Evolutionary conservation across 208 protist species (phyloP).

Genomic region (Leishmania lainsoni): DNA sequence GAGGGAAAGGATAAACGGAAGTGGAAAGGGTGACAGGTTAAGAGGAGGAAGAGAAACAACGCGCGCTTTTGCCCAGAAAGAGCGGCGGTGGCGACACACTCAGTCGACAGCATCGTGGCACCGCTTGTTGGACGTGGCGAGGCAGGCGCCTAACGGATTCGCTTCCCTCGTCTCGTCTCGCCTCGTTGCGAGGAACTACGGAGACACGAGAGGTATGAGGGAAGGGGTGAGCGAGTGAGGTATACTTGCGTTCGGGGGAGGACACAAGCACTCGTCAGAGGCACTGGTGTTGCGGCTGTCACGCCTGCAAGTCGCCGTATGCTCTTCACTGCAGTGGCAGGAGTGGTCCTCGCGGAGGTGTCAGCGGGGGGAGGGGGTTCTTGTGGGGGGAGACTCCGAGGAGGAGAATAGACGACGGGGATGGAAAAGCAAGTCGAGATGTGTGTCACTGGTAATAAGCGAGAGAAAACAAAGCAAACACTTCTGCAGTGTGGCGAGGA

Average conservation of each 20-base stretch:
- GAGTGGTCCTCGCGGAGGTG: not conserved
- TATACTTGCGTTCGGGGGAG: not conserved
- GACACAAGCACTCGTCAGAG: not conserved
- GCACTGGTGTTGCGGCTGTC: not conserved
- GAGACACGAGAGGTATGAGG: not conserved
- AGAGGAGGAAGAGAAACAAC: not conserved
- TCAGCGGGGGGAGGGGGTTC: not conserved
- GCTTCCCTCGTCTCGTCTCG: not conserved
- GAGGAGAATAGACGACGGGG: not conserved
- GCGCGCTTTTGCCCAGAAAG: not conserved
- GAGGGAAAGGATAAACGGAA: not conserved
- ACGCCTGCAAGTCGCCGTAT: not conserved
- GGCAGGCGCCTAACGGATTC: not conserved
- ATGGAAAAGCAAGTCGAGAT: not conserved
- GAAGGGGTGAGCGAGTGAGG: not conserved
- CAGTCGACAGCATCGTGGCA: not conserved
- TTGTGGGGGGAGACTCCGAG: not conserved
- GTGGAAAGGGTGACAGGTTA: not conserved
- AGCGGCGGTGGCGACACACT: not conserved
- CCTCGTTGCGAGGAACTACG: not conserved
- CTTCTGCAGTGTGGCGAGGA: not conserved
- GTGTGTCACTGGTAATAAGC: not conserved
- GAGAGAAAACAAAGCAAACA: not conserved
- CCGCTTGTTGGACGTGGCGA: not conserved
- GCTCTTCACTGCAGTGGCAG: not conserved